Evolutionary conservation across 345 rosid genomes (phyloP).

Genomic region (Salix udensis): DNA sequence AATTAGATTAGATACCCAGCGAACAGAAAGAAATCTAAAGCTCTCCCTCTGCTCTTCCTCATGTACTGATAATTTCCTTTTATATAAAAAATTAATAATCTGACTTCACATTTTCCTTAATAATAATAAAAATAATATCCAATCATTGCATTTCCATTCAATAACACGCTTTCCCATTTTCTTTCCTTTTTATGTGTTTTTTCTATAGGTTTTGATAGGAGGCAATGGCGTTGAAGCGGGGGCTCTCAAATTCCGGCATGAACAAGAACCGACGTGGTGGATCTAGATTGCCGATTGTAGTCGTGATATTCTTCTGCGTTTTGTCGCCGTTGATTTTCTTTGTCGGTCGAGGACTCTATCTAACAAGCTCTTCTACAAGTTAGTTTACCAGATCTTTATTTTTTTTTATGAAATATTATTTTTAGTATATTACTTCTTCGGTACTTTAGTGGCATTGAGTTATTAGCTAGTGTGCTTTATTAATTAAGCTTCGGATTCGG

Average conservation of each 20-base stretch:
- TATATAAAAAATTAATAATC: not conserved
- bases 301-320: slow-evolving; percentile 52
- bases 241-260: slow-evolving; percentile 36
- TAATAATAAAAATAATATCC: not conserved
- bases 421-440: not conserved
- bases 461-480: not conserved
- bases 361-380: slow-evolving; percentile 42
- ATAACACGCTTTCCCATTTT: not conserved
- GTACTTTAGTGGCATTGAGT: not conserved
- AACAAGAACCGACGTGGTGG: slow-evolving; percentile 41
- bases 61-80: not conserved
- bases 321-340: slow-evolving; percentile 68
- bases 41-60: not conserved
- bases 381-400: slow-evolving; percentile 10
- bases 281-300: slow-evolving; percentile 50
- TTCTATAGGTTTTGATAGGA: slow-evolving; percentile 29
- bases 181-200: not conserved
- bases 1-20: no score
- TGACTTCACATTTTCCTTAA: not conserved
- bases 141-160: not conserved
- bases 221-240: slow-evolving; percentile 74
- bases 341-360: slow-evolving; percentile 58
- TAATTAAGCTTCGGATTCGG: not conserved
- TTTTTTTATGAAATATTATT: not conserved
- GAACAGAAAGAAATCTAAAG: not conserved